Percentiles rank a stretch among this genome's conserved stretches.
Conservation (phyloP, 176 grass and related monocot species). For the Oryza meyeriana region DNA sequence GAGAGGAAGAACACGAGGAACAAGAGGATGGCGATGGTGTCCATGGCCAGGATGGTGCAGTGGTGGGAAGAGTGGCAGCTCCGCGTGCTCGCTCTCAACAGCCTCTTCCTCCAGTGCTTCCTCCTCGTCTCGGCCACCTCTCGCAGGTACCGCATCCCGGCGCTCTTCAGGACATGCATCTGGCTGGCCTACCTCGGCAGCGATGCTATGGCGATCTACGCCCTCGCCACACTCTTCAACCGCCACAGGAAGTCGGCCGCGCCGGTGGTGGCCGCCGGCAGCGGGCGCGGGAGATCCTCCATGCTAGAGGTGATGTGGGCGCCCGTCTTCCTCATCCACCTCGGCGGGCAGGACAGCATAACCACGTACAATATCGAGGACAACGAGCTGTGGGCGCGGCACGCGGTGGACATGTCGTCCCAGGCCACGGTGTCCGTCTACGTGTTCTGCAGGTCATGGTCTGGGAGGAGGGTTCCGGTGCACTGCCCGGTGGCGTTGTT, state of each 20-base stretch:
- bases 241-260: neutral
- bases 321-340: conserved; percentile 12
- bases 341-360: neutral
- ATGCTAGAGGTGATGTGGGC: neutral
- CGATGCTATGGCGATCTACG: neutral
- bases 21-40: no score
- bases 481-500: no score
- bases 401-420: neutral
- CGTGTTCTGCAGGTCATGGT: neutral
- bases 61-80: no score
- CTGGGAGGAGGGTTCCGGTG: neutral
- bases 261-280: neutral
- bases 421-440: neutral
- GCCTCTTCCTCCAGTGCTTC: no score
- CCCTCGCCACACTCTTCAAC: conserved; percentile 14
- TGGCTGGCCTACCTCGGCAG: neutral
- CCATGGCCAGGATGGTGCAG: no score
- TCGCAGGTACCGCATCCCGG: no score
- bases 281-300: no score
- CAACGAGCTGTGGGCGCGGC: neutral
- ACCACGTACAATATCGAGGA: conserved; percentile 9
- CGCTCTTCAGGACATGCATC: no score
- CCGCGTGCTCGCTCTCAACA: no score
- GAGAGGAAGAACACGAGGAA: no score
- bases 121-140: no score